Evolutionary conservation across 2,329 filamentous ascomycete genomes (phyloP).

Genomic region (Teratosphaeria viscida): DNA sequence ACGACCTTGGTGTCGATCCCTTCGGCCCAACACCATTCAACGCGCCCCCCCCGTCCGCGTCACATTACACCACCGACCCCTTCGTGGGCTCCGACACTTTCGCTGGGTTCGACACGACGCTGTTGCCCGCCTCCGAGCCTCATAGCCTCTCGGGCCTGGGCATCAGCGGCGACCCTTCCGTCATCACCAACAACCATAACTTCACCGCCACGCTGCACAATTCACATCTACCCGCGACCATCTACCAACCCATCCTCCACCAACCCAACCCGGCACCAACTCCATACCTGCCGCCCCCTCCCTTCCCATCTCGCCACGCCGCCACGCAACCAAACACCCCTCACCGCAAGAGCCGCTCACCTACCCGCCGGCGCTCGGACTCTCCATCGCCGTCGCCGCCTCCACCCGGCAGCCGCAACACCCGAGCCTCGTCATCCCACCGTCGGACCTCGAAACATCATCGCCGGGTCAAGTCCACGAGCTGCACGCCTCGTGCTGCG

Average conservation of each 20-base stretch:
- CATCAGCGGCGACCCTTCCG: conserved; percentile 24
- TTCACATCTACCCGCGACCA: conserved; percentile 4
- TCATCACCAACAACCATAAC: conserved; percentile 13
- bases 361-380: conserved; percentile 6
- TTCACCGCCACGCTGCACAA: conserved; percentile 5
- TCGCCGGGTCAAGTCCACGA: conserved; percentile 20
- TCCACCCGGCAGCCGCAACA: conserved; percentile 12
- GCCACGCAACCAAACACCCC: conserved; percentile 9
- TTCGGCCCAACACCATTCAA: conserved; percentile 12
- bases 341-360: conserved; percentile 6
- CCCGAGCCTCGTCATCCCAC: conserved; percentile 6
- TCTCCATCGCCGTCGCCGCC: conserved; percentile 21
- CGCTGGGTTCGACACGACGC: conserved; percentile 6
- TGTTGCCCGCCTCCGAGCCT: conserved; percentile 9
- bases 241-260: conserved; percentile 2
- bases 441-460: conserved; percentile 14
- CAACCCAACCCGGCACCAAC: not conserved
- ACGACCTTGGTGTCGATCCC: conserved; percentile 5
- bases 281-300: conserved; percentile 4
- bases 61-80: conserved; percentile 8
- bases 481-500: conserved; percentile 16
- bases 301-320: conserved; percentile 3
- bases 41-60: conserved; percentile 5
- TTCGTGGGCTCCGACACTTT: conserved; percentile 15
- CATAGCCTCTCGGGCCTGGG: conserved; percentile 17